Base-by-base conservation (phyloP, 192 early-diverging fungal species). In the Coemansia sp. region DNA sequence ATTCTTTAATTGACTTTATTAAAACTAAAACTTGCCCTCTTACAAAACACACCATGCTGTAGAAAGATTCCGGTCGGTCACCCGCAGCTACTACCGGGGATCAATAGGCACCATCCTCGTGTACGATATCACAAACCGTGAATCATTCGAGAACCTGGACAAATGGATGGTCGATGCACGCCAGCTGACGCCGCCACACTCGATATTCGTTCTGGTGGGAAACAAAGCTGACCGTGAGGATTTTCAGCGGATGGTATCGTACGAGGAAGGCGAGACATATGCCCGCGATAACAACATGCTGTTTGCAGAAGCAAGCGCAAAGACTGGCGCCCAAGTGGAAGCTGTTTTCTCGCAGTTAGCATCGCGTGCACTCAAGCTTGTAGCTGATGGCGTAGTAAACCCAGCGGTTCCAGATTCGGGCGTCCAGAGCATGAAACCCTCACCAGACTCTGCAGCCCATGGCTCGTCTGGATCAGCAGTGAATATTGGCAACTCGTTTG, bases 31-130 rank as follows among this genome's bases (percentile, higher is more conserved):
- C 33, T 10, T 34, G 5, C 33, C 33, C 33, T 34, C 10, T 10
- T 6, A 4, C 33, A 34, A 10, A n/a, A 14, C 41, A 42, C 41
- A 36, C 6, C 4, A 11, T 10, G 14, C 57, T 57, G 65, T 79
- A 79, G 72, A 83, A 50, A 68, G 89, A 69, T 80, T 90, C 84
- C 58, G 87, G 37, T 82, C 81, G 20, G 75, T 92, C 19, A 92
- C 91, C 4, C 81, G 84, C 48, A 89, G 87, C 71, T 92, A 92
- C 59, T 92, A 91, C 61, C 84, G 91, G 67, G 91, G 91, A 36
- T 88, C 91, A 33, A 87, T 88, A 11, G 91, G 89, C 37, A 90
- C 87, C 20, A 74, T 91, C 11, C 65, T 92, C 28, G 88, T 91
- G n/a, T 92, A 91, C 60, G 91, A 92, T 70, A 84, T 92, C 45